Percentiles rank a stretch among this genome's conserved stretches.
phyloP scores from a whole-genome alignment of 441 rosid species.

The Erysimum pusillum region DNA sequence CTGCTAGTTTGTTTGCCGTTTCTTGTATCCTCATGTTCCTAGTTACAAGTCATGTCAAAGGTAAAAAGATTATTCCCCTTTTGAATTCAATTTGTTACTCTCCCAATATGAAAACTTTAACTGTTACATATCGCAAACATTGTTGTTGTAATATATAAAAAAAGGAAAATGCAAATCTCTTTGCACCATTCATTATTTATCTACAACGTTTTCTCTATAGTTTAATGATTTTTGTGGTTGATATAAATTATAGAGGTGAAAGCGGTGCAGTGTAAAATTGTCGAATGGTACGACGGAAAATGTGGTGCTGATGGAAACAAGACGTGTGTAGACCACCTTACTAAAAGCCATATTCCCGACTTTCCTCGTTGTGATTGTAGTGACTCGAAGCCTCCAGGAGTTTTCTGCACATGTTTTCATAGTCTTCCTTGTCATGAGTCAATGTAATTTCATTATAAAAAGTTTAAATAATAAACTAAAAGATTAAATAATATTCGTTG shows the following conservation, averaged over 20 bases:
- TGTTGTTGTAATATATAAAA: background rate
- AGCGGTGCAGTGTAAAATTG: background rate
- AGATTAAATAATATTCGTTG: background rate
- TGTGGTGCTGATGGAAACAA: constrained; percentile 25
- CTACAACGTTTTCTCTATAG: background rate
- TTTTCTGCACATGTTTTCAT: background rate
- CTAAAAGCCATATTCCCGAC: background rate
- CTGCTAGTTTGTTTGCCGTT: constrained; percentile 9
- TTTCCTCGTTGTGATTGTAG: constrained; percentile 17
- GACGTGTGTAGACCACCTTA: background rate
- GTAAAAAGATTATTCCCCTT: background rate
- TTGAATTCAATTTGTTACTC: background rate
- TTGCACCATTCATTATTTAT: background rate
- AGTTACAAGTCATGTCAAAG: background rate
- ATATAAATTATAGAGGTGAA: background rate
- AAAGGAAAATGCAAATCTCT: background rate
- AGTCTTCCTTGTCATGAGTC: background rate
- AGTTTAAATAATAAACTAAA: background rate
- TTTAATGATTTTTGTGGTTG: background rate
- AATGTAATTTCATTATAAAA: background rate
- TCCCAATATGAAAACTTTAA: background rate
- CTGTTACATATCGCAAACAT: background rate
- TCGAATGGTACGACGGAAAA: background rate
- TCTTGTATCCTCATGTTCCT: constrained; percentile 2
- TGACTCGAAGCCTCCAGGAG: background rate